A percentile compares a stretch with the other conserved stretches of the same genome.
These are phyloP conservation scores for Magnusiomyces fungicola DNA, from an alignment of 1,139 yeast species.

Conservation along the genomic window DNA sequence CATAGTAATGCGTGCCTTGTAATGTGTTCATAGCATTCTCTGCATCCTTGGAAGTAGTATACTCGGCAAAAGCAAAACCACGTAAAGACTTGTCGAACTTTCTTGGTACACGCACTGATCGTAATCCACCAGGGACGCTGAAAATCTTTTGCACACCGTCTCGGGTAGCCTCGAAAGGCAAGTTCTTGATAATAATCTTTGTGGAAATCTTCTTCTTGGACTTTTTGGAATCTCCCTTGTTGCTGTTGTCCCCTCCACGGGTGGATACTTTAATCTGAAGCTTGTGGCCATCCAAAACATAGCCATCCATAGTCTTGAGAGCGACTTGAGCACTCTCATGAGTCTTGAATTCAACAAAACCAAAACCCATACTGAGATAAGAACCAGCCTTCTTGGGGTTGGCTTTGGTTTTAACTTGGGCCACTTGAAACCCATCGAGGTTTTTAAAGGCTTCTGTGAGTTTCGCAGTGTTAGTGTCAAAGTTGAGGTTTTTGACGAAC, in stretches of 20 bases:
- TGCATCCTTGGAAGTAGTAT: constrained; percentile 81
- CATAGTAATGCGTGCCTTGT: constrained; percentile 93
- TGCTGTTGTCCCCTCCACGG: constrained; percentile 40
- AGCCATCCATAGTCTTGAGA: constrained; percentile 64
- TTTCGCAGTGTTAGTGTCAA: constrained; percentile 58
- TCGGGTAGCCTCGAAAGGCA: constrained; percentile 94
- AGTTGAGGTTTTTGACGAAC: constrained; percentile 87
- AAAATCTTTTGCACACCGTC: constrained; percentile 85
- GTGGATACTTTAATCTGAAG: constrained; percentile 83
- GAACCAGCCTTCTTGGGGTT: constrained; percentile 67
- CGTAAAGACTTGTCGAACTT: constrained; percentile 92
- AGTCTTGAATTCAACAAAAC: constrained; percentile 83
- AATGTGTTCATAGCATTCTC: constrained; percentile 92
- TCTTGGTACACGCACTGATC: constrained; percentile 93
- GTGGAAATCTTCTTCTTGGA: constrained; percentile 27
- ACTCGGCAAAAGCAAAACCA: constrained; percentile 97
- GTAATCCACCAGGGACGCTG: constrained; percentile 89
- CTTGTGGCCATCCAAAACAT: constrained; percentile 80
- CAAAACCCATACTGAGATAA: constrained; percentile 89
- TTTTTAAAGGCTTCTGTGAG: constrained; percentile 58
- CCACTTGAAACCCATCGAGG: constrained; percentile 66
- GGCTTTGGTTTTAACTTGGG: constrained; percentile 81
- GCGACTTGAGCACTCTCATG: constrained; percentile 75
- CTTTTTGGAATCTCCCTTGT: neutral
- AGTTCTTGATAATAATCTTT: constrained; percentile 88